Evolutionary conservation across 192 early-diverging fungal genomes (phyloP).

Genomic region (Mortierella hygrophila): DNA sequence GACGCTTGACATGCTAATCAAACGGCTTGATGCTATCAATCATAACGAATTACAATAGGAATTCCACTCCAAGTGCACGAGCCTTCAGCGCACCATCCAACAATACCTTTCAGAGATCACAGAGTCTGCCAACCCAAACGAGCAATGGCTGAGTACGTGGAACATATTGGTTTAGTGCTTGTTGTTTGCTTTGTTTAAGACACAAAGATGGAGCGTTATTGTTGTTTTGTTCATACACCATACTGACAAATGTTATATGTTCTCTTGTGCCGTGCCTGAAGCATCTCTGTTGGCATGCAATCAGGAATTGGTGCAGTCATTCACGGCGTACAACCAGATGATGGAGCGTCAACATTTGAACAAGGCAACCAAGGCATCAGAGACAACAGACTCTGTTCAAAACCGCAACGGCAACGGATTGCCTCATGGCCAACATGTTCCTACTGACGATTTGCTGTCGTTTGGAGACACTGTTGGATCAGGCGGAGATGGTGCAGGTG

Average conservation of each 20-base stretch:
- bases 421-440: constrained; percentile 1
- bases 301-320: constrained; percentile 62
- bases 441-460: constrained; percentile 30
- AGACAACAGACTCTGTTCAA: constrained; percentile 20
- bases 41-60: constrained; percentile 44
- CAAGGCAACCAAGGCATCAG: constrained; percentile 58
- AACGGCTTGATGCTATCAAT: not conserved
- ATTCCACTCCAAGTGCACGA: constrained; percentile 65
- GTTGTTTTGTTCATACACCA: not conserved
- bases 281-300: constrained; percentile 64
- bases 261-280: constrained; percentile 13
- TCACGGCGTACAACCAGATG: constrained; percentile 70
- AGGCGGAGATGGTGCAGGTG: constrained; percentile 5
- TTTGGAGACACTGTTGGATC: constrained; percentile 12
- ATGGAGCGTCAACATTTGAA: constrained; percentile 61
- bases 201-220: not conserved
- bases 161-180: too few species aligned
- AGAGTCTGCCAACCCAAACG: constrained; percentile 46
- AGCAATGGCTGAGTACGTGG: constrained; percentile 63
- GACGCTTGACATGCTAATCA: not conserved
- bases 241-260: not conserved
- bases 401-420: not conserved
- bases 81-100: constrained; percentile 56
- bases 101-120: constrained; percentile 58
- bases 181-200: not conserved